Evolutionary conservation across 2,329 filamentous ascomycete species (phyloP), one percentile per base, ranked within the genome.

Genomic region (Cladophialophora exuberans): DNA sequence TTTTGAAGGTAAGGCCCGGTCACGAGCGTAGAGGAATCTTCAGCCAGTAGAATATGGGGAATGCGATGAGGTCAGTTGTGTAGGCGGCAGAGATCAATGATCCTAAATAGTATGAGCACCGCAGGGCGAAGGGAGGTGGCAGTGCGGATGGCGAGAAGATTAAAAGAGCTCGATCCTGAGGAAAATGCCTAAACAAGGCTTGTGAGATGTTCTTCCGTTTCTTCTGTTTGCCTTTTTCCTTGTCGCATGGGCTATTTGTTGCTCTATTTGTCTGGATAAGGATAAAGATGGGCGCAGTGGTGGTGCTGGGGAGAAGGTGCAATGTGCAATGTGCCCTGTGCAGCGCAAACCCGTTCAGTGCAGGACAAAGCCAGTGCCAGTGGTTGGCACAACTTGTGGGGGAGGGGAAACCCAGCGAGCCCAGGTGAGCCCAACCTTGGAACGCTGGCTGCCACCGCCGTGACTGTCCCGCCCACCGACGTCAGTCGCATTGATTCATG

Each of bases 31-130:
- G 28, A 28, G 30, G 20, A 4, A 3, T 47, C 28, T 6, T 33
- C 28, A 6, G 20, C 9, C 44, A 36, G 44, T n/a, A 22, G 31
- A 4, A 36, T 28, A 15, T 25, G 30, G 28, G 31, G 30, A 15
- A 33, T 22, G 31, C 13, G 11, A 47, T 47, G 44, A 35, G 28
- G 44, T 47, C 44, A 26, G 30, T 47, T 35, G 44, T 22, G 30
- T n/a, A n/a, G n/a, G n/a, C n/a, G n/a, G n/a, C n/a, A n/a, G n/a
- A n/a, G n/a, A n/a, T n/a, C n/a, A n/a, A n/a, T n/a, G n/a, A n/a
- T n/a, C n/a, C n/a, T n/a, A n/a, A n/a, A n/a, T n/a, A n/a, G n/a
- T n/a, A n/a, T n/a, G 33, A 18, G n/a, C 33, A 18, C 33, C 10
- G 15, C 35, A 18, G 17, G 35, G 17, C 39, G 22, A 42, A 20